phyloP scores from a whole-genome alignment of 805 yeast species.

The Ogataea glucozyma region DNA sequence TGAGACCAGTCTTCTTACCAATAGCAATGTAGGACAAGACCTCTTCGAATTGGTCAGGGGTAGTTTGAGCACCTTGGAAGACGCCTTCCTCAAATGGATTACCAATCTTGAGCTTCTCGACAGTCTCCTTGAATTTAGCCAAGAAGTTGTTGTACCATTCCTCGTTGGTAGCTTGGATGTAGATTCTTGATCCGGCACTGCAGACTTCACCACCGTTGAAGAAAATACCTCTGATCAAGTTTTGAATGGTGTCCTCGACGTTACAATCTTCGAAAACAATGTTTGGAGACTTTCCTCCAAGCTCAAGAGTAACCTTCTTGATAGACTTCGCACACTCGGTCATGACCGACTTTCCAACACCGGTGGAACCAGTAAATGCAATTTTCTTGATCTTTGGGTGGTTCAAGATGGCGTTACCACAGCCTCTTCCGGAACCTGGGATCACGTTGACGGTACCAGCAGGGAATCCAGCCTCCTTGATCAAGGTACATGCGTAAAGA shows the following conservation, averaged over 20 bases:
- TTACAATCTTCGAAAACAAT: slow-evolving; percentile 79
- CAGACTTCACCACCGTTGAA: slow-evolving; percentile 93
- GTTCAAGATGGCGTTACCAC: slow-evolving; percentile 76
- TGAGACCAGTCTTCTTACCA: slow-evolving; percentile 71
- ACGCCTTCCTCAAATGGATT: slow-evolving; percentile 71
- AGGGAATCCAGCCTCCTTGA: slow-evolving; percentile 85
- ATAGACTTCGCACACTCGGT: slow-evolving; percentile 67
- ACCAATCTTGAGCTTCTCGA: slow-evolving; percentile 64
- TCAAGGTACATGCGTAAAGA: slow-evolving; percentile 65
- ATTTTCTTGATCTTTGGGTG: slow-evolving; percentile 85
- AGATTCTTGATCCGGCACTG: slow-evolving; percentile 88
- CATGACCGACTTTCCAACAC: slow-evolving; percentile 76
- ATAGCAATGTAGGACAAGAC: slow-evolving; percentile 61
- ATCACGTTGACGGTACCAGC: slow-evolving; percentile 87
- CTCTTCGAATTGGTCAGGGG: slow-evolving; percentile 64
- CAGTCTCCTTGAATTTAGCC: slow-evolving; percentile 51
- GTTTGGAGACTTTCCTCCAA: slow-evolving; percentile 91
- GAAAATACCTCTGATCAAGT: slow-evolving; percentile 73
- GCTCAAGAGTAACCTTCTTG: slow-evolving; percentile 80
- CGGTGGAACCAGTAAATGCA: slow-evolving; percentile 95
- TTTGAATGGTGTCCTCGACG: slow-evolving; percentile 61
- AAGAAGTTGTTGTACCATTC: slow-evolving; percentile 68
- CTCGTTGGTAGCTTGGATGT: slow-evolving; percentile 58
- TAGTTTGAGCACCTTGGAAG: slow-evolving; percentile 77
- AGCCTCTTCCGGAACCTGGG: slow-evolving; percentile 82